Base-by-base conservation (phyloP, 2,329 filamentous ascomycete species). In the Microsporum canis region DNA sequence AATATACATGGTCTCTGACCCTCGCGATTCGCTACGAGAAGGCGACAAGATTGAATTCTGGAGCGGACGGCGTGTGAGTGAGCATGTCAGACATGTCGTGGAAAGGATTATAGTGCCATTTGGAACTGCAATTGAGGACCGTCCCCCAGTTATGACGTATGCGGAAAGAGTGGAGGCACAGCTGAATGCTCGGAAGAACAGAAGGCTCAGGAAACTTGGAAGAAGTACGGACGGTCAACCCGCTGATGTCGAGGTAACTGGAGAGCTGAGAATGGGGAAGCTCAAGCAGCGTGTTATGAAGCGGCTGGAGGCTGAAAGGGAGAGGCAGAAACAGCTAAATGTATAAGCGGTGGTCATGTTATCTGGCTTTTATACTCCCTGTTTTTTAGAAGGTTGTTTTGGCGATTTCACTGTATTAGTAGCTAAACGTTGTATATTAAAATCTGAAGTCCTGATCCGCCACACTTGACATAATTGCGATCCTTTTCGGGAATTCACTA, bases 41-140 rank as follows among this genome's bases (percentile, higher is more conserved):
- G 75, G 75, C n/a, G 75, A 77, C 59, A 72, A 76, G 58, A 73
- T 77, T 61, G 73, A 77, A 63, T 77, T 77, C 62, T 72, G 73
- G 60, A 75, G 72, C 5, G 75, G 74, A 0, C 70, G 66, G 14
- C 72, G 71, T 1, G 72, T 73, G 65, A 73, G 72, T 60, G 70
- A 71, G 10, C 66, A 66, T 27, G 74, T 77, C 57, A 67, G 68
- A 14, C 74, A 76, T 61, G 73, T 77, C 3, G 74, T 77, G 10
- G 74, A 77, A 64, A 67, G 73, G 7, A 77, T 77, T 58, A 65
- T 77, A 51, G 70, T 73, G 17, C 75, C 75, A 23, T 77, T 77
- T 61, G 75, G 72, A 0, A 58, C 60, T 2, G 61, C 66, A 0
- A 70, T 77, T 61, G 70, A 71, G 8, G 68, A 73, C 7, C 69